Percentiles rank a stretch among this genome's conserved stretches.
These are phyloP conservation scores for Sherardia arvensis DNA, from an alignment of 257 asterid genomes.

Conservation along the genomic window DNA sequence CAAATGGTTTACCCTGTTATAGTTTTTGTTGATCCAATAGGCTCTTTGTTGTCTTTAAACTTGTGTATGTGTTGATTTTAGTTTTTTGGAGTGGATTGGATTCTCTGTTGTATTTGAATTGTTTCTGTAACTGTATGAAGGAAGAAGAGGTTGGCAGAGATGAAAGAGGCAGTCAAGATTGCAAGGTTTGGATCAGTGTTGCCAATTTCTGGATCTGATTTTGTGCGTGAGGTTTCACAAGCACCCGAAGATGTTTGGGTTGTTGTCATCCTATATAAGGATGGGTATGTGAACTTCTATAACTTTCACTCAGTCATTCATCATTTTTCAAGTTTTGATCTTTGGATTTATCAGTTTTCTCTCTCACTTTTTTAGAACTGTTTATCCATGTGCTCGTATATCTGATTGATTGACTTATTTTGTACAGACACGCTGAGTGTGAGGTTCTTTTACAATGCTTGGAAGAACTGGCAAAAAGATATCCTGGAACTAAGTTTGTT, in stretches of 20 bases:
- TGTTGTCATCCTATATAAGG: conserved; percentile 74
- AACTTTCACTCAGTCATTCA: background rate
- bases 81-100: background rate
- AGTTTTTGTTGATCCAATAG: background rate
- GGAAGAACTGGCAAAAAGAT: conserved; percentile 66
- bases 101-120: background rate
- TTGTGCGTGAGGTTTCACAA: conserved; percentile 93
- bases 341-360: background rate
- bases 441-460: conserved; percentile 71
- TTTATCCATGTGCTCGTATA: background rate
- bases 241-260: conserved; percentile 95
- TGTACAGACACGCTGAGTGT: conserved; percentile 54
- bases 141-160: conserved; percentile 84
- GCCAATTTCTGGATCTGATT: conserved; percentile 93
- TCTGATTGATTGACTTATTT: background rate
- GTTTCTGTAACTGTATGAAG: conserved; percentile 17
- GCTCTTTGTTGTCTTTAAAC: background rate
- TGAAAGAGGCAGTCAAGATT: conserved; percentile 67
- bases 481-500: conserved; percentile 89
- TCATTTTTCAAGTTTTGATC: background rate
- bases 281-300: conserved; percentile 43
- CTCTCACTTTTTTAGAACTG: background rate
- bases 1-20: background rate
- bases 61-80: background rate
- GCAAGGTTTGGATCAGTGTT: conserved; percentile 78